Conservation (phyloP, 495 filamentous ascomycete genomes). For the Lepidopterella palustris region DNA sequence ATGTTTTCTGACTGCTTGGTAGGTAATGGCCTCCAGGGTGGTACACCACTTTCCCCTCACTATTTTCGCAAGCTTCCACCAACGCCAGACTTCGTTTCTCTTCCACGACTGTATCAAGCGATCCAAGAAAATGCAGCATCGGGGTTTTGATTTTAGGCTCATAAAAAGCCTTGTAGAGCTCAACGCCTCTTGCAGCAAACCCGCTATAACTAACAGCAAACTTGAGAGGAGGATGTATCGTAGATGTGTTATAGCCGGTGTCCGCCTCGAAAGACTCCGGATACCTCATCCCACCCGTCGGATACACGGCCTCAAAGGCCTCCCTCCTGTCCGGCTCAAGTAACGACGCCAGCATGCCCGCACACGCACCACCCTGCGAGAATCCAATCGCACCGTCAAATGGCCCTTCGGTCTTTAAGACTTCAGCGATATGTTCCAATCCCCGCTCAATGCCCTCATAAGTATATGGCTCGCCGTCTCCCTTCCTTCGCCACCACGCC, state of each 20-base stretch:
- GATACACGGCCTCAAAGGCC: constrained; percentile 39
- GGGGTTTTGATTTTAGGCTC: constrained; percentile 70
- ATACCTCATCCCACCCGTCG: constrained; percentile 39
- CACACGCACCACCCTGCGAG: constrained; percentile 39
- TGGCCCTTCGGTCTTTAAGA: constrained; percentile 46
- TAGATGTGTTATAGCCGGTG: constrained; percentile 37
- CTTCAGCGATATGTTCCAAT: constrained; percentile 50
- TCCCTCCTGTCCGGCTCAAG: constrained; percentile 53
- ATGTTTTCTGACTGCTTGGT: constrained; percentile 67
- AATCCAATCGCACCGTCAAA: constrained; percentile 43
- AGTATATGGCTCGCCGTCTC: constrained; percentile 42
- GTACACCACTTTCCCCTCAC: constrained; percentile 54
- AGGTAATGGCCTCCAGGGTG: constrained; percentile 95
- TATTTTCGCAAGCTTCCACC: constrained; percentile 59
- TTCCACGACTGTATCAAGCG: constrained; percentile 82
- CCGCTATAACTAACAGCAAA: constrained; percentile 78
- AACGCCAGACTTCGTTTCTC: constrained; percentile 61
- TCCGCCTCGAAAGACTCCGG: constrained; percentile 48
- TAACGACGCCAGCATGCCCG: constrained; percentile 55
- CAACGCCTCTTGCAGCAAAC: constrained; percentile 56
- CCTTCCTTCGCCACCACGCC: constrained; percentile 79
- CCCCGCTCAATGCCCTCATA: constrained; percentile 65
- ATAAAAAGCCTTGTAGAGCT: constrained; percentile 63
- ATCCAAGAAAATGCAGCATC: constrained; percentile 74
- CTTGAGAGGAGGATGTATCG: constrained; percentile 56